Evolutionary conservation across 176 grass and related monocot genomes (phyloP), one percentile per base, ranked within the genome.

Genomic region (Oryza rufipogon): DNA sequence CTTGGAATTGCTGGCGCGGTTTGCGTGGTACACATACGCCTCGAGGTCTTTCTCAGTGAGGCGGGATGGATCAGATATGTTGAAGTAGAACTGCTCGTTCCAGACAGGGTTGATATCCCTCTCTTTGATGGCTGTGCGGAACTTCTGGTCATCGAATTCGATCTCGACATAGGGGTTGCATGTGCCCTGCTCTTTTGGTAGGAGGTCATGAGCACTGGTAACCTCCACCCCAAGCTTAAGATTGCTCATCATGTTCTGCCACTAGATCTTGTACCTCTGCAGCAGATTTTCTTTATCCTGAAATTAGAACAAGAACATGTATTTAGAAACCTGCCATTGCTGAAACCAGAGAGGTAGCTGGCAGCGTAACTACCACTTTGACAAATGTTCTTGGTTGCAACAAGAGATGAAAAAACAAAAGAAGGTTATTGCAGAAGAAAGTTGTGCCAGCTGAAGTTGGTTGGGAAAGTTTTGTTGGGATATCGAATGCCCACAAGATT

Each of bases 41-140:
- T 98, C 91, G 7, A 98, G 92, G 30, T 41, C 71, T 58, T 70
- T 79, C 38, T 95, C 89, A 7, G 70, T 7, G 58, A 95, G 85
- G 75, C 90, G 86, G 56, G 88, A 87, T 47, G 95, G 90, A 70
- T 97, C 90, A 7, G 95, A 92, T 80, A 94, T 79, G 68, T 86
- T 92, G 86, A 97, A 97, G 72, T 84, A 95, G 38, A 95, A 97
- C 20, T 81, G 56, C 80, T 97, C 92, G 20, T 95, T 97, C 89
- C 92, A 93, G 23, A 84, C 74, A 54, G 92, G 95, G 79, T 91
- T 95, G 22, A 97, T 64, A 66, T 97, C 95, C 42, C 54, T 78
- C 9, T 97, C 91, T 82, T 87, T 95, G 80, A 91, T 83, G 9
- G 89, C 51, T 15, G 95, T 97, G 26, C 91, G 92, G 68, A 93